phyloP scores from a whole-genome alignment of 345 rosid genomes.

The Euphorbia tirucalli region DNA sequence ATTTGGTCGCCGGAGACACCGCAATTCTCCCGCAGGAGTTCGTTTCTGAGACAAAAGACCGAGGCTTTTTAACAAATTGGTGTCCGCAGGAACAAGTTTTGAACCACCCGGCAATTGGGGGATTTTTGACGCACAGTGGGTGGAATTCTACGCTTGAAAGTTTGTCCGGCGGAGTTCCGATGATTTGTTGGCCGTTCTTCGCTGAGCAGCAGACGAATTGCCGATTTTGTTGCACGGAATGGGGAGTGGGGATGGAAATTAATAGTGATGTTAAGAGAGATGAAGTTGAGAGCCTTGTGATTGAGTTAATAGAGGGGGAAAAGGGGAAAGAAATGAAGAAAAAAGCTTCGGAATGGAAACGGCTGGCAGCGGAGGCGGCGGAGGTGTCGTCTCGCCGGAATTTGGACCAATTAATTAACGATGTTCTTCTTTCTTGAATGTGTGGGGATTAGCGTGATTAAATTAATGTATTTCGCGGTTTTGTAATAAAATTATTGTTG shows the following conservation, averaged over 20 bases:
- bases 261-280: slow-evolving; percentile 21
- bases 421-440: neutral
- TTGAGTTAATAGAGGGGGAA: slow-evolving; percentile 23
- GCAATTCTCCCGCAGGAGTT: slow-evolving; percentile 10
- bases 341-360: slow-evolving; percentile 25
- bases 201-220: slow-evolving; percentile 28
- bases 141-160: slow-evolving; percentile 31
- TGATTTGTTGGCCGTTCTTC: slow-evolving; percentile 35
- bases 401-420: slow-evolving; percentile 10
- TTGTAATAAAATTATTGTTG: no score
- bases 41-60: neutral
- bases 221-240: slow-evolving; percentile 9
- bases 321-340: slow-evolving; percentile 20
- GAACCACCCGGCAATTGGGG: slow-evolving; percentile 15
- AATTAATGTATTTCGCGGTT: no score
- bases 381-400: slow-evolving; percentile 16
- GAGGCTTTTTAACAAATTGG: slow-evolving; percentile 15
- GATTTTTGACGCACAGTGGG: slow-evolving; percentile 23
- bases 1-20: slow-evolving; percentile 9
- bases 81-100: slow-evolving; percentile 20
- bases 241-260: slow-evolving; percentile 30
- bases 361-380: slow-evolving; percentile 15
- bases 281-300: slow-evolving; percentile 24
- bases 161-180: slow-evolving; percentile 12
- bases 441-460: no score